A percentile compares a stretch with the other conserved stretches of the same genome.
Evolutionary conservation across 345 rosid genomes (phyloP).

Genomic region (Arabis hirsuta): DNA sequence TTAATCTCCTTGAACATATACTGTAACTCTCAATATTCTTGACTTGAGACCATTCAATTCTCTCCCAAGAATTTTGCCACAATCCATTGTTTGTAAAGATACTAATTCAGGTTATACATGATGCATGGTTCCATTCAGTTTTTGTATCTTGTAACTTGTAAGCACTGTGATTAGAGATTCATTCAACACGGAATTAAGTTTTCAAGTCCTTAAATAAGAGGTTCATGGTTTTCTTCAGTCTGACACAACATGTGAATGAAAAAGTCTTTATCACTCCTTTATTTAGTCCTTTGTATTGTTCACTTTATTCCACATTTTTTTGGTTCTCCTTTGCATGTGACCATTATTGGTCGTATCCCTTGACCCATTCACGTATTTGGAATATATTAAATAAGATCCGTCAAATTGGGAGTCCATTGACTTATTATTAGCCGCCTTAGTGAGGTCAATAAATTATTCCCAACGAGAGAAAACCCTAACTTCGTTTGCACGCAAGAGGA

Average conservation of each 20-base stretch:
- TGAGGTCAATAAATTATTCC: too few relatives aligned
- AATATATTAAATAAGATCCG: too few relatives aligned
- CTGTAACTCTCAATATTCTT: neutral
- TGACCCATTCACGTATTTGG: too few relatives aligned
- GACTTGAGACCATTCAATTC: neutral
- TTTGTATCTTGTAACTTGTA: neutral
- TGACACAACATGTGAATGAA: conserved; percentile 43
- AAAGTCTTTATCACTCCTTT: conserved; percentile 23
- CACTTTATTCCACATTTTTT: conserved; percentile 28
- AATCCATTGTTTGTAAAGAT: conserved; percentile 33
- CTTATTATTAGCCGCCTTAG: too few relatives aligned
- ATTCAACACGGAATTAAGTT: conserved; percentile 4
- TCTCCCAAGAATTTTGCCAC: conserved; percentile 14
- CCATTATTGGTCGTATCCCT: conserved; percentile 38
- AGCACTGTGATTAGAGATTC: conserved; percentile 21
- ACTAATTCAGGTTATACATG: conserved; percentile 3
- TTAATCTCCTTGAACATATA: conserved; percentile 15
- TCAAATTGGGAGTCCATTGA: too few relatives aligned
- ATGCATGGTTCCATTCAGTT: neutral
- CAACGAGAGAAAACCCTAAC: too few relatives aligned
- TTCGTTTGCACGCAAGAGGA: too few relatives aligned
- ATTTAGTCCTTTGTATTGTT: conserved; percentile 26
- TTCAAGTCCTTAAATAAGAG: conserved; percentile 12
- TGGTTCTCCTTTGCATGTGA: conserved; percentile 44
- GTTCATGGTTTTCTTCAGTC: conserved; percentile 35